Evolutionary conservation across 2,329 filamentous ascomycete genomes (phyloP).

Genomic region (Colletotrichum agaves): DNA sequence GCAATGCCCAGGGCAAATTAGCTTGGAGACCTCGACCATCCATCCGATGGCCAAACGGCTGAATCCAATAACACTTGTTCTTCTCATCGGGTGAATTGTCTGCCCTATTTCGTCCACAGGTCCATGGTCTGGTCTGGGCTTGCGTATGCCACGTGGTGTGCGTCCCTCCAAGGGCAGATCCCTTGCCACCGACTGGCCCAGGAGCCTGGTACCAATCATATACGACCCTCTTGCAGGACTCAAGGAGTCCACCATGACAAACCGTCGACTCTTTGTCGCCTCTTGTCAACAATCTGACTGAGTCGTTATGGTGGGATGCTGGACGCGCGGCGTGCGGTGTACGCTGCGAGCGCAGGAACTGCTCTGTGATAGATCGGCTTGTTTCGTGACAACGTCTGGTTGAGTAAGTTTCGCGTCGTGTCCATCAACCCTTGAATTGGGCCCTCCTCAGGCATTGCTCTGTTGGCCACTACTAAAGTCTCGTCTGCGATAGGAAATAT

Average conservation of each 20-base stretch:
- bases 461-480: neutral
- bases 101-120: neutral
- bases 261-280: neutral
- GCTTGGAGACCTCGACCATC: neutral
- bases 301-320: neutral
- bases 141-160: constrained; percentile 25
- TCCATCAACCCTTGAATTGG: no score
- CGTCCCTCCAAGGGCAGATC: neutral
- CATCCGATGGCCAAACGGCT: neutral
- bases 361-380: neutral
- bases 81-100: neutral
- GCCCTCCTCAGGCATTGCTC: no score
- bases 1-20: neutral
- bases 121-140: neutral
- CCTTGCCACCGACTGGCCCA: neutral
- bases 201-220: neutral
- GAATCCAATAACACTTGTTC: neutral
- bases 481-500: neutral
- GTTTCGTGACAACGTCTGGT: neutral
- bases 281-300: neutral
- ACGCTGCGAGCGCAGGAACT: neutral
- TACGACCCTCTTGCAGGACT: constrained; percentile 16
- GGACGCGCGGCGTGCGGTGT: constrained; percentile 7
- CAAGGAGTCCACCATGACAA: neutral
- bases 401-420: no score